These are phyloP conservation scores for Halenospora varia DNA, from an alignment of 495 filamentous ascomycete genomes.

Conservation along the genomic window DNA sequence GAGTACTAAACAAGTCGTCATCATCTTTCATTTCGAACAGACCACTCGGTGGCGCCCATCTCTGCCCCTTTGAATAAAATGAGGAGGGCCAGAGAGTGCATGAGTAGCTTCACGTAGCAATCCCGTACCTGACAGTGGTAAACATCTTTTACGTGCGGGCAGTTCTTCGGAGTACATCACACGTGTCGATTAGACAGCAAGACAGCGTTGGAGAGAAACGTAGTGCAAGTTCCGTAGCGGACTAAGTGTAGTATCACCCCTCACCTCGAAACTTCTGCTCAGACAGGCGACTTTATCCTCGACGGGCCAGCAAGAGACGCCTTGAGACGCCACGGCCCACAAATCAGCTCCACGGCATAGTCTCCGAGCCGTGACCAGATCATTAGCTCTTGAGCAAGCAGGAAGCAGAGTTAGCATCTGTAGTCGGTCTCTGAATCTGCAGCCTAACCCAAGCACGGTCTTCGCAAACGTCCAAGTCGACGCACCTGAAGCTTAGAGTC, in stretches of 20 bases:
- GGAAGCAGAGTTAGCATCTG: neutral
- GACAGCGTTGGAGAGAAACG: neutral
- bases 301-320: neutral
- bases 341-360: neutral
- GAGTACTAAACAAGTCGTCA: neutral
- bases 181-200: neutral
- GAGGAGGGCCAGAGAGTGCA: conserved; percentile 1
- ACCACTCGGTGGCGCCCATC: neutral
- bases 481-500: conserved; percentile 5
- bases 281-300: neutral
- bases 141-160: no score
- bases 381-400: neutral
- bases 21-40: conserved; percentile 1
- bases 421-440: neutral
- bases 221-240: neutral
- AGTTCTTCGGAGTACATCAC: neutral
- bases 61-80: conserved; percentile 2
- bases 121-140: conserved; percentile 10
- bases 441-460: conserved; percentile 10
- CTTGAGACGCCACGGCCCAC: neutral
- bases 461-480: conserved; percentile 9
- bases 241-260: neutral
- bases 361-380: neutral
- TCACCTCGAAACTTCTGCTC: conserved; percentile 8
- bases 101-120: conserved; percentile 6